phyloP scores from a whole-genome alignment of 495 filamentous ascomycete genomes.

The Arthonia radiata region DNA sequence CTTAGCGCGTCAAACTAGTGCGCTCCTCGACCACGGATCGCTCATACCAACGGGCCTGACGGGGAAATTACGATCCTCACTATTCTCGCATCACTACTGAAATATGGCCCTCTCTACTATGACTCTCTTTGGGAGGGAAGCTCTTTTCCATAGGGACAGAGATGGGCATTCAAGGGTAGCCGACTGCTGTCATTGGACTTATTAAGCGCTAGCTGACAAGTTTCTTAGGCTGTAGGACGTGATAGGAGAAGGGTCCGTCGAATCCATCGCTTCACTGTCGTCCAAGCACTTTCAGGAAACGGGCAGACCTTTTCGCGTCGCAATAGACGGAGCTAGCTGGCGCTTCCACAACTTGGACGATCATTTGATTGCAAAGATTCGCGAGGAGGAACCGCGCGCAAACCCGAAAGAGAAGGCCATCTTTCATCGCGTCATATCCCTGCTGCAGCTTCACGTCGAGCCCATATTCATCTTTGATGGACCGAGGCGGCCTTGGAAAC shows the following conservation, averaged over 20 bases:
- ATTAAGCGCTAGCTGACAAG: too few relatives aligned
- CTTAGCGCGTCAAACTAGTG: too few relatives aligned
- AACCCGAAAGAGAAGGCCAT: constrained; percentile 11
- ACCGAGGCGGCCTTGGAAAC: constrained; percentile 7
- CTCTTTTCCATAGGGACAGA: too few relatives aligned
- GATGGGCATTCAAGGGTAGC: too few relatives aligned
- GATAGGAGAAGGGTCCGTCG: constrained; percentile 7
- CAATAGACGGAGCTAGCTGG: constrained; percentile 12
- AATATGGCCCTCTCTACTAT: too few relatives aligned
- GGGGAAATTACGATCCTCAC: too few relatives aligned
- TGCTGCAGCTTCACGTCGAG: constrained; percentile 9
- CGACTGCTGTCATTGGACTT: too few relatives aligned
- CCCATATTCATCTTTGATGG: constrained; percentile 11
- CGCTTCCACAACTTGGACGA: constrained; percentile 10
- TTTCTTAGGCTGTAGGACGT: constrained; percentile 8
- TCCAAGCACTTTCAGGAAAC: constrained; percentile 4
- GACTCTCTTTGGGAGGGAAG: too few relatives aligned
- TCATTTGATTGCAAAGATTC: constrained; percentile 6
- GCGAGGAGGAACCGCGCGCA: constrained; percentile 6
- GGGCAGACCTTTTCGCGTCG: constrained; percentile 7
- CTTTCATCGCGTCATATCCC: constrained; percentile 6
- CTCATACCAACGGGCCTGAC: too few relatives aligned
- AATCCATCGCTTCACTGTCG: constrained; percentile 6
- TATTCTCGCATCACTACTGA: too few relatives aligned
- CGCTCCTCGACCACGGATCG: too few relatives aligned